phyloP scores from a whole-genome alignment of 106 monocot genomes.

The Gastrodia elata region DNA sequence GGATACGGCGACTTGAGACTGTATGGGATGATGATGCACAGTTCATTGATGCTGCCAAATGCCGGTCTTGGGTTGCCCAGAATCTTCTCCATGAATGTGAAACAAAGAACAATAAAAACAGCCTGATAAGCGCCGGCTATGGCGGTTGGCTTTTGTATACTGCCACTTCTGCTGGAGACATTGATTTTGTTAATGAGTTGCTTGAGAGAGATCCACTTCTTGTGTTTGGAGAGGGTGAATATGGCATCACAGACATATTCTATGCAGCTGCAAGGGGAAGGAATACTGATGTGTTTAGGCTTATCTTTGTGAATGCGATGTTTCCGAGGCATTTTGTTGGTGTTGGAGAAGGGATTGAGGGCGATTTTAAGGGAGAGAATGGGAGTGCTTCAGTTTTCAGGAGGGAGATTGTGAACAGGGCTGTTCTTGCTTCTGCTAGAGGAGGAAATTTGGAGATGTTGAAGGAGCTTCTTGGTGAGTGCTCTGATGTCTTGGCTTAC shows the following conservation, averaged over 20 bases:
- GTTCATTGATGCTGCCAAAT: conserved; percentile 32
- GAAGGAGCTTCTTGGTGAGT: conserved; percentile 40
- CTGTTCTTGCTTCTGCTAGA: conserved; percentile 64
- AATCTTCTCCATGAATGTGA: conserved; percentile 55
- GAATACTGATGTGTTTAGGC: conserved; percentile 41
- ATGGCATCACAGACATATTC: conserved; percentile 75
- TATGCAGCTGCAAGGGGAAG: conserved; percentile 74
- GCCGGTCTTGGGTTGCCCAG: conserved; percentile 50
- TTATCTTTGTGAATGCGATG: conserved; percentile 41
- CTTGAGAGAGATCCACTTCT: conserved; percentile 42
- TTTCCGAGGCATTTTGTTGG: conserved; percentile 34
- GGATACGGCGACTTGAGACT: conserved; percentile 64
- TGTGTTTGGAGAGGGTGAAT: conserved; percentile 86
- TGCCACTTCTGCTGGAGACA: conserved; percentile 61
- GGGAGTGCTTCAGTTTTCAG: conserved; percentile 22
- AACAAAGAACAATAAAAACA: conserved; percentile 16
- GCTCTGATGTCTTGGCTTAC: conserved; percentile 34
- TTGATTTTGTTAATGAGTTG: conserved; percentile 34
- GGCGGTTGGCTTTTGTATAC: conserved; percentile 85
- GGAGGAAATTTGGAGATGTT: conserved; percentile 73
- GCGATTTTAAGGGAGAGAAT: neutral
- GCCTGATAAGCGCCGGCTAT: conserved; percentile 51
- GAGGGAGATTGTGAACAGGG: conserved; percentile 60
- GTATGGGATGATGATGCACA: conserved; percentile 66
- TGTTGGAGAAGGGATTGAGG: conserved; percentile 42